phyloP scores from a whole-genome alignment of 345 rosid genomes.

The Melaleuca quinquenervia region DNA sequence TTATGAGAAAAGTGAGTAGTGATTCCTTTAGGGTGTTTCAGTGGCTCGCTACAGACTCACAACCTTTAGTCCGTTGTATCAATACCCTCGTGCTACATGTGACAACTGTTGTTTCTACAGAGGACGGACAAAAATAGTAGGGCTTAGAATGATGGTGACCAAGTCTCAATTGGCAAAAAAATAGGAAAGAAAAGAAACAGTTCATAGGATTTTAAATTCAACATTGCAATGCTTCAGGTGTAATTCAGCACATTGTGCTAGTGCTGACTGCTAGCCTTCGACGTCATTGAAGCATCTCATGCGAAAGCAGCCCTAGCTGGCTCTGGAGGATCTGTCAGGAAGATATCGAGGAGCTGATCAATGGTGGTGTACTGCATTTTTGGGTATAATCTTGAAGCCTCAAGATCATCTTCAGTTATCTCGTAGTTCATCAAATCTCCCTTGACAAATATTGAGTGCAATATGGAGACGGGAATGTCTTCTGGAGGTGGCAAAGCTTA shows the following conservation, averaged over 20 bases:
- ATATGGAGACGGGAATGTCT: conserved; percentile 11
- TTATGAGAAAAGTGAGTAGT: neutral
- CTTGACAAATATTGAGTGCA: conserved; percentile 3
- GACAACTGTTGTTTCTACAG: neutral
- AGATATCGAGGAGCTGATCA: conserved; percentile 17
- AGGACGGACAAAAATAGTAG: neutral
- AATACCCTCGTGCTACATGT: neutral
- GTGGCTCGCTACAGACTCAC: neutral
- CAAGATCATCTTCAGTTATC: conserved; percentile 4
- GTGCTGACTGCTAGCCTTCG: neutral
- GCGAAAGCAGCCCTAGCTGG: conserved; percentile 3
- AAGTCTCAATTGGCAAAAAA: neutral
- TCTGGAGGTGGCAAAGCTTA: conserved; percentile 14
- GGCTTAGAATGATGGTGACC: neutral
- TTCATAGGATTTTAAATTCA: neutral
- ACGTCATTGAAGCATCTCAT: neutral
- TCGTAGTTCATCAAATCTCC: conserved; percentile 10
- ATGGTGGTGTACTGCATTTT: conserved; percentile 3
- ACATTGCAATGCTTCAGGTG: neutral
- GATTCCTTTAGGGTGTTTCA: neutral
- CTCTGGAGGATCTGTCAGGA: conserved; percentile 8
- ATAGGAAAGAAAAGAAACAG: neutral
- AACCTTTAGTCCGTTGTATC: neutral
- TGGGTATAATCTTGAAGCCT: conserved; percentile 18
- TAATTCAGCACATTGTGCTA: neutral